These are phyloP conservation scores for Parathielavia appendiculata DNA, from an alignment of 495 filamentous ascomycete genomes.

Conservation along the genomic window DNA sequence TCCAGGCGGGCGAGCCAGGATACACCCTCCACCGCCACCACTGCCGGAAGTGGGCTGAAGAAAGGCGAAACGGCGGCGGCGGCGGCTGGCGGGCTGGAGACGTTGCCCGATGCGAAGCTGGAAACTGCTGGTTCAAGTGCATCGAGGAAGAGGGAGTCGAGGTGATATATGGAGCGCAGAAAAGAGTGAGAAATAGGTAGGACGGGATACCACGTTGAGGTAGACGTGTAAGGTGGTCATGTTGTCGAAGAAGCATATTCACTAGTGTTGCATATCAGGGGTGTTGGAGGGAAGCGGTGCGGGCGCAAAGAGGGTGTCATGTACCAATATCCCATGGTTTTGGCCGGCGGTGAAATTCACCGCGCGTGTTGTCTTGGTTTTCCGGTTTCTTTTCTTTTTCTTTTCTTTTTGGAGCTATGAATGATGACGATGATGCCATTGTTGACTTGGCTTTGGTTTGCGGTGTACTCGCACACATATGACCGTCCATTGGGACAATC, in stretches of 20 bases:
- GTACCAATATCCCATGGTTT: constrained; percentile 2
- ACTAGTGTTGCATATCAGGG: constrained; percentile 3
- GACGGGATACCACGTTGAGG: no score
- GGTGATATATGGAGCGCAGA: constrained; percentile 1
- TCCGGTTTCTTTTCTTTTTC: no score
- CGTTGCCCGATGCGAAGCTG: constrained; percentile 36
- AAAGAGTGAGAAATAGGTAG: not conserved
- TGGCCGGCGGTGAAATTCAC: no score
- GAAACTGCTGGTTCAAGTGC: constrained; percentile 14
- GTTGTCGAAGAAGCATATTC: not conserved
- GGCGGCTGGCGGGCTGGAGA: constrained; percentile 28
- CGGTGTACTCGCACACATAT: no score
- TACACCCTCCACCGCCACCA: not conserved
- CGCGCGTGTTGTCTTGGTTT: no score
- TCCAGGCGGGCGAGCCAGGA: constrained; percentile 42
- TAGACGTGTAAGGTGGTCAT: not conserved
- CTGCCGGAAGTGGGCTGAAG: constrained; percentile 23
- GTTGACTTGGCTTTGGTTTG: no score
- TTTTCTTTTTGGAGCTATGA: no score
- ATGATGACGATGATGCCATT: no score
- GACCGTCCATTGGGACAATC: no score
- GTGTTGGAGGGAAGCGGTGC: not conserved
- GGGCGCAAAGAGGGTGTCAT: not conserved
- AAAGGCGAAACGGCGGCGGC: constrained; percentile 22
- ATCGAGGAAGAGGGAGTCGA: constrained; percentile 18